Base-by-base conservation (phyloP, 306 rosid genomes). In the Canavalia ensiformis region DNA sequence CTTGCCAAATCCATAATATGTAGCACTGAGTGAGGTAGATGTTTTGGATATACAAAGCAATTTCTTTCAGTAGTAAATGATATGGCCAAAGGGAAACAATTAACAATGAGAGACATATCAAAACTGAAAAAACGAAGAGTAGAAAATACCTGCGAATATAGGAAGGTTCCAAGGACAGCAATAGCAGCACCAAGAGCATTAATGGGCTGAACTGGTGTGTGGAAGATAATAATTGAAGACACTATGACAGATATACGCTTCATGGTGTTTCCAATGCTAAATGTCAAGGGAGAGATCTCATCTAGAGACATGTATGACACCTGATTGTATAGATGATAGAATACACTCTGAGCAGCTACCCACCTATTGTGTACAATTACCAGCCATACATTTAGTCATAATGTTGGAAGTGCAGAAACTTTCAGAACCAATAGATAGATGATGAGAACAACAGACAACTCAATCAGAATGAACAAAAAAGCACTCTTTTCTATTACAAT, bases 241-340 rank as follows among this genome's bases (percentile, higher is more conserved):
- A 95, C 97, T 2, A 93, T 95, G 74, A 95, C 99, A 0, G 99
- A 95, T 63, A 95, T 95, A 63, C 99, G 95, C 83, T 95, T 95
- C 99, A 95, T 93, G 88, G 99, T 95, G 91, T 95, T 95, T 56
- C 99, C 99, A 7, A 95, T 46, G 89, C 99, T 95, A 69, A 95
- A 93, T 13, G 99, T 95, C 89, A 95, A 89, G 54, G 98, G 99
- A 79, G 99, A 95, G 81, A 95, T 95, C 92, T 95, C 86, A 6
- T 95, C 99, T 81, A 95, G 84, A 64, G 99, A 95, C 99, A 95
- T 95, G 89, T 95, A 95, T 41, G 99, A 95, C 31, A 95, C 99
- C 68, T 93, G 99, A 85, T 95, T 95, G 88, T 95, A 95, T 33
- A 95, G 91, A 86, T 95, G 99, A 79, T 95, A 93, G 90, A 95